Conservation (phyloP, 768 basidiomycete species). For the Pisolithus marmoratus region DNA sequence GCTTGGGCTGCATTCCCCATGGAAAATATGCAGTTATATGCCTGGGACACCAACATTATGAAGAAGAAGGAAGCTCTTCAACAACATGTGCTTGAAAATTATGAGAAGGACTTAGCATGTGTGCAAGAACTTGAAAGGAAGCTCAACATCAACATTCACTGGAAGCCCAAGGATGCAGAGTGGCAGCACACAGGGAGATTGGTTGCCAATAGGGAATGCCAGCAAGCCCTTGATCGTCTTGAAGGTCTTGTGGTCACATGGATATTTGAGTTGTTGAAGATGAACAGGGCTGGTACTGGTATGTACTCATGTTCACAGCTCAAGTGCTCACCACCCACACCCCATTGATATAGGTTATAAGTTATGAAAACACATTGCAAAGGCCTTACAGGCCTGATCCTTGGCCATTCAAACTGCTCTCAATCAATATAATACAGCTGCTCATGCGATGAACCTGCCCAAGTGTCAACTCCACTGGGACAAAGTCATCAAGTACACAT, state of each 20-base stretch:
- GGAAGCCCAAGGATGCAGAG: constrained; percentile 6
- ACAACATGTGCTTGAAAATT: constrained; percentile 5
- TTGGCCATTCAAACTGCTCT: constrained; percentile 14
- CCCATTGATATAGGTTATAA: background rate
- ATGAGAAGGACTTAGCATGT: constrained; percentile 6
- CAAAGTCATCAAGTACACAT: constrained; percentile 14
- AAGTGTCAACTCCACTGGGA: constrained; percentile 12
- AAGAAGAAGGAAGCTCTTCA: background rate
- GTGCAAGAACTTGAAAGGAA: constrained; percentile 15
- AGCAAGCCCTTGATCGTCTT: constrained; percentile 16
- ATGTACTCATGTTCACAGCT: background rate
- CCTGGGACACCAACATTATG: background rate
- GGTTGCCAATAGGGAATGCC: background rate
- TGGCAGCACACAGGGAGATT: background rate
- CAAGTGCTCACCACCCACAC: background rate
- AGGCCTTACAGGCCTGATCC: background rate
- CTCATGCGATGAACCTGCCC: background rate
- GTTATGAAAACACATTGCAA: constrained; percentile 5
- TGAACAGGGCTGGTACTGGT: constrained; percentile 10
- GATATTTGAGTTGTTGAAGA: constrained; percentile 26
- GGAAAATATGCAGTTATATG: background rate
- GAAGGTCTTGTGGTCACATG: constrained; percentile 26
- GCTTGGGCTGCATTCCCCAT: background rate
- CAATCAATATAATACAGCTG: background rate
- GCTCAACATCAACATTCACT: constrained; percentile 11